A percentile compares a stretch with the other conserved stretches of the same genome.
phyloP scores from a whole-genome alignment of 192 early-diverging fungal species.

The Pilobolus umbonatus region DNA sequence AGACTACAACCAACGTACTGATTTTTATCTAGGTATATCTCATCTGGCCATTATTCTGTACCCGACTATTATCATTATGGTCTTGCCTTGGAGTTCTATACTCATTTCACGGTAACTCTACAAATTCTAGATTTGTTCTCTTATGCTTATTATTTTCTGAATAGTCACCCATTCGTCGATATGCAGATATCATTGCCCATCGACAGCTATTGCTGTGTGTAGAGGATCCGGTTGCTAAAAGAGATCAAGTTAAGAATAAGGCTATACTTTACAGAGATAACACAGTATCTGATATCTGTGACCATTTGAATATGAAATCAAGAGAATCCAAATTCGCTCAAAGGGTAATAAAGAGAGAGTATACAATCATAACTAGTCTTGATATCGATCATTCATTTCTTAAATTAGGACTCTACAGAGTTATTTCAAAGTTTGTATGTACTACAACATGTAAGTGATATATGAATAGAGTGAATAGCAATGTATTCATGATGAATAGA shows the following conservation, averaged over 20 bases:
- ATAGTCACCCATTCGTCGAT: conserved; percentile 71
- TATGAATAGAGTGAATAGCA: background rate
- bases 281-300: conserved; percentile 39
- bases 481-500: background rate
- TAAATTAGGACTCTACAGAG: conserved; percentile 68
- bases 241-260: conserved; percentile 1
- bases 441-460: conserved; percentile 41
- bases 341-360: conserved; percentile 27
- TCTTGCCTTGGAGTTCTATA: conserved; percentile 68
- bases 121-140: too few species aligned
- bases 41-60: conserved; percentile 43
- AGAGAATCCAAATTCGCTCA: conserved; percentile 73
- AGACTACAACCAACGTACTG: background rate
- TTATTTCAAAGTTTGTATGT: conserved; percentile 75
- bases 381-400: background rate
- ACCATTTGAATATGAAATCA: conserved; percentile 63
- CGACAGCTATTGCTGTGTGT: conserved; percentile 58
- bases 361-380: background rate
- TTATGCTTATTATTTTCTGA: background rate
- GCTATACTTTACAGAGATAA: conserved; percentile 33
- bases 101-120: conserved; percentile 71
- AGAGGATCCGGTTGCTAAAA: background rate
- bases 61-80: conserved; percentile 66
- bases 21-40: conserved; percentile 51
- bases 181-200: conserved; percentile 79